Evolutionary conservation across 257 asterid genomes (phyloP), one percentile per base, ranked within the genome.

Genomic region (Fraxinus excelsior): DNA sequence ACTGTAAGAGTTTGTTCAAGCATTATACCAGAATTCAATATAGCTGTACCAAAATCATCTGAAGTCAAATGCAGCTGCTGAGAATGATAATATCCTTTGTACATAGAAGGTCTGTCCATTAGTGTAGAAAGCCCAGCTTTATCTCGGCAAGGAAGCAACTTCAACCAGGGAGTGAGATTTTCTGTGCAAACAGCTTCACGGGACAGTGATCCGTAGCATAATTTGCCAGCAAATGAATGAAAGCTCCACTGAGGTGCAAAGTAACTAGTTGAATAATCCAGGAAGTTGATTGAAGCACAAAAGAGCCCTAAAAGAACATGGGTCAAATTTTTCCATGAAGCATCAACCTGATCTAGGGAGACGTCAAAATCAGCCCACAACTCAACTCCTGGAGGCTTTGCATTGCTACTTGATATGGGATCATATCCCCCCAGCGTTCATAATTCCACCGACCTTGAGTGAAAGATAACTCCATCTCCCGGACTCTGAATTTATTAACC

Each of bases 151-250:
- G 99, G 99, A 87, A 93, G 99, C 88, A 96, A 78, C 90, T 96
- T 96, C 87, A 96, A 85, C 99, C 99, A 96, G 5, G 99, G 99
- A 62, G 99, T 96, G 74, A 96, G 96, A 83, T 96, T 96, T 85
- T 96, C 98, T 31, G 99, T 96, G 90, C 99, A 96, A 80, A 96
- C 99, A 77, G 99, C 98, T 83, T 96, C 99, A 72, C 97, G 99
- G 80, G 98, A 98, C 87, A 96, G 86, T 65, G 97, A 88, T 65
- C 99, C 99, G 19, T 91, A 96, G 31, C 92, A 90, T 42, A 93
- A 83, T 64, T 88, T 87, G 40, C 95, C 92, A 1, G 91, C 84
- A 78, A 82, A 66, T 29, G 97, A 84, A 66, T 74, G 84, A 73
- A 91, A 90, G 84, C 90, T 92, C 98, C 94, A 91, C 67, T 80